Evolutionary conservation across 2,329 filamentous ascomycete species (phyloP).

Genomic region (Sarocladiaceae sp.): DNA sequence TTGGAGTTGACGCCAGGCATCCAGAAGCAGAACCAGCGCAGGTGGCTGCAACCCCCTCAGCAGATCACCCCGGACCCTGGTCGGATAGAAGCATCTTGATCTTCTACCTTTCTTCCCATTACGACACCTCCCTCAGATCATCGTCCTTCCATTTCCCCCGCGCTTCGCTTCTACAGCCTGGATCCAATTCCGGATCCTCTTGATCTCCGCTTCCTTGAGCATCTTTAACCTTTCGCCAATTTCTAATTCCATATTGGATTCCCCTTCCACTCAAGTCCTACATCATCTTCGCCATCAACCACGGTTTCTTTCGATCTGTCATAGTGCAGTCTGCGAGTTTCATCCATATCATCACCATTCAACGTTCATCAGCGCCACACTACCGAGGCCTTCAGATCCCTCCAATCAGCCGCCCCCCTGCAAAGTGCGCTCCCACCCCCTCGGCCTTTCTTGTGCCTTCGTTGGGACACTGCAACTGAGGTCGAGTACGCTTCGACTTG

Average conservation of each 20-base stretch:
- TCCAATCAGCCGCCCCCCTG: slow-evolving; percentile 7
- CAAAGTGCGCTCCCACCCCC: slow-evolving; percentile 7
- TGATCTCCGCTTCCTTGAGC: slow-evolving; percentile 1
- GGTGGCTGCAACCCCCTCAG: slow-evolving; percentile 1
- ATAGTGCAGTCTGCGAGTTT: neutral
- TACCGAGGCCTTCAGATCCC: slow-evolving; percentile 3
- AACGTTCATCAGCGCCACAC: neutral
- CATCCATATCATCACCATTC: neutral
- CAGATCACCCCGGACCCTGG: slow-evolving; percentile 8
- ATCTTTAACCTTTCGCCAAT: neutral
- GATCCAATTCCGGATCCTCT: neutral
- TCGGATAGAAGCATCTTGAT: slow-evolving; percentile 9
- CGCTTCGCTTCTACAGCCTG: neutral
- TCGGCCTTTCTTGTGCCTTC: slow-evolving; percentile 5
- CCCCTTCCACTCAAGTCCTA: neutral
- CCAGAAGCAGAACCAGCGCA: too few species aligned
- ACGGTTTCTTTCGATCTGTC: neutral
- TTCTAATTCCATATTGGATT: neutral
- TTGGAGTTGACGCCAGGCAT: neutral
- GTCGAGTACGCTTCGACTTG: slow-evolving; percentile 4
- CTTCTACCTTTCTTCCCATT: slow-evolving; percentile 9
- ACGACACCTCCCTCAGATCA: slow-evolving; percentile 3
- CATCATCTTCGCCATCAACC: neutral
- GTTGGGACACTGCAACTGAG: neutral
- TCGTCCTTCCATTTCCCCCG: slow-evolving; percentile 4